phyloP scores from a whole-genome alignment of 2,329 filamentous ascomycete genomes.

The Pseudocercospora crystallina region DNA sequence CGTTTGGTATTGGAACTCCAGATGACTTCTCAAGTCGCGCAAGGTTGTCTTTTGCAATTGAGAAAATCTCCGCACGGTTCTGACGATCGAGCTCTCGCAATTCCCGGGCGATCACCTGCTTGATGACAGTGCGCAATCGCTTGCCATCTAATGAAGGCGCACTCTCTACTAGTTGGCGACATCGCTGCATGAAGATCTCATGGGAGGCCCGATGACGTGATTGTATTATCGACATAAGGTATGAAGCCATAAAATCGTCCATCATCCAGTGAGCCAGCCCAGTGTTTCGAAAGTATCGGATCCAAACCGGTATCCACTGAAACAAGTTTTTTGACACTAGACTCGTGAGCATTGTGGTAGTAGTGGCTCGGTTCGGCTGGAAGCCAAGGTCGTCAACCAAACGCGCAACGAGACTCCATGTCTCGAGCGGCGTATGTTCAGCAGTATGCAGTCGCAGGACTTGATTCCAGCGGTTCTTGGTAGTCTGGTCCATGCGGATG shows the following conservation, averaged over 20 bases:
- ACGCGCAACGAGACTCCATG: conserved; percentile 28
- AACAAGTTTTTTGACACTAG: conserved; percentile 23
- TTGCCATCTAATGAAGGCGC: conserved; percentile 21
- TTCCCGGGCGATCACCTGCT: conserved; percentile 29
- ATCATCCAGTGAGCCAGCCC: too few relatives aligned
- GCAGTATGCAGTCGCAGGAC: conserved; percentile 20
- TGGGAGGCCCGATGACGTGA: conserved; percentile 30
- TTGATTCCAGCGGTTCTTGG: conserved; percentile 20
- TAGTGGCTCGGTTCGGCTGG: conserved; percentile 24
- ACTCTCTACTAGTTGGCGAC: conserved; percentile 19
- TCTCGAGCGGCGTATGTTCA: conserved; percentile 24
- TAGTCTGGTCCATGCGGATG: background rate
- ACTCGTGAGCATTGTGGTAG: conserved; percentile 24
- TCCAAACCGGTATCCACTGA: conserved; percentile 27
- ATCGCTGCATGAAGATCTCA: conserved; percentile 28
- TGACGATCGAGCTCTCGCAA: conserved; percentile 21
- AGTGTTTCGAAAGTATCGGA: conserved; percentile 15
- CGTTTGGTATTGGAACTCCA: background rate
- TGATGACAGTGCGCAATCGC: conserved; percentile 23
- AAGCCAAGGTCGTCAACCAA: conserved; percentile 26
- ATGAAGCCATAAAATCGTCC: background rate
- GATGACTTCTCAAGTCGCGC: background rate
- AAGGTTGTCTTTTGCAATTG: conserved; percentile 8
- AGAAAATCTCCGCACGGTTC: background rate
- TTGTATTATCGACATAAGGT: conserved; percentile 21